phyloP scores from a whole-genome alignment of 768 basidiomycete species.

The Gymnopilus junonius region DNA sequence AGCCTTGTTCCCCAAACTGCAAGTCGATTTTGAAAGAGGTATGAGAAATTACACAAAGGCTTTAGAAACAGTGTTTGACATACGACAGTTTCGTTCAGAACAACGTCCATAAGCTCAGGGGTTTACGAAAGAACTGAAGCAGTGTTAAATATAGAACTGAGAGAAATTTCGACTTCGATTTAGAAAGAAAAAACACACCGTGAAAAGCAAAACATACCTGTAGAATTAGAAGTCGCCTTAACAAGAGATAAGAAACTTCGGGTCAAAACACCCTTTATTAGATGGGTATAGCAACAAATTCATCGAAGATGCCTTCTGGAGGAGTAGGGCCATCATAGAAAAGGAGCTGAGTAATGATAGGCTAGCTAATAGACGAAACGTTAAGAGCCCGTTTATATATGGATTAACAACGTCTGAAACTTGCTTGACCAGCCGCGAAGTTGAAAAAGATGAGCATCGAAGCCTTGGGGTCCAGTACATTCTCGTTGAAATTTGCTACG shows the following conservation, averaged over 20 bases:
- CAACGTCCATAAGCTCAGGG: conserved; percentile 38
- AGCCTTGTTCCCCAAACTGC: no score
- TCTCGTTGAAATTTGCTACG: conserved; percentile 41
- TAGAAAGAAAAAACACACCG: neutral
- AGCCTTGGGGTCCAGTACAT: conserved; percentile 56
- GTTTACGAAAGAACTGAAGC: conserved; percentile 43
- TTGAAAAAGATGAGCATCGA: conserved; percentile 51
- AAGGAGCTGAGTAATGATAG: conserved; percentile 36
- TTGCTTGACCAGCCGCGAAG: conserved; percentile 37
- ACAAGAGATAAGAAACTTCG: conserved; percentile 47
- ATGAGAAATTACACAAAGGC: no score
- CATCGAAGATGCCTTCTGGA: conserved; percentile 55
- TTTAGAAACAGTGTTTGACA: conserved; percentile 16
- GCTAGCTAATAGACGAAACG: no score
- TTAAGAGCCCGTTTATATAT: neutral
- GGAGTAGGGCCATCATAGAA: conserved; percentile 64
- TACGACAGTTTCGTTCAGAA: conserved; percentile 49
- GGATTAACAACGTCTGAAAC: neutral
- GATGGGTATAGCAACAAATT: conserved; percentile 48
- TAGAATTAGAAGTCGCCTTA: conserved; percentile 38
- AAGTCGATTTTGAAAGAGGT: no score
- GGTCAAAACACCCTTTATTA: conserved; percentile 42
- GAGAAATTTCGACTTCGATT: neutral
- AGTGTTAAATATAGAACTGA: conserved; percentile 43
- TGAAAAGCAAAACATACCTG: conserved; percentile 21